Evolutionary conservation across 2,329 filamentous ascomycete genomes (phyloP), one percentile per base, ranked within the genome.

Genomic region (Calonectria pauciramosa): DNA sequence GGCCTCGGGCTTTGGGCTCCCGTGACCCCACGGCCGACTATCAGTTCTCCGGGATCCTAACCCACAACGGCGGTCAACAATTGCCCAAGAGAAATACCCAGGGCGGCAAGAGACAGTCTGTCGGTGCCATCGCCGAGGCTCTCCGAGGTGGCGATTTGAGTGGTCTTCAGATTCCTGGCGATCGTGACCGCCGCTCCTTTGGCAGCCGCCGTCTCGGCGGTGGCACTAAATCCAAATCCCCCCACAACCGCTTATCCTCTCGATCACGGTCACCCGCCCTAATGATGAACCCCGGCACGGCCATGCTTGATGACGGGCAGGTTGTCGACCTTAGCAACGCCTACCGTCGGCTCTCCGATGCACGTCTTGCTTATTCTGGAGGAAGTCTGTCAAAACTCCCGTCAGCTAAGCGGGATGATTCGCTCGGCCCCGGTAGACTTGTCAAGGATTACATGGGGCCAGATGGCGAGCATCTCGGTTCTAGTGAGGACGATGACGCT

Each of bases 281-380:
- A 49, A 68, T 70, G 18, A 74, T 83, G 77, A 82, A 76, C 76
- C 75, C 83, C 1, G 83, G 83, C 60, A 82, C 80, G 82, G 82
- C 90, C 18, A 87, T 91, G 56, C 87, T 94, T 4, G 90, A 91
- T 52, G 91, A 92, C 69, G 92, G 91, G 14, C 89, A 90, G 60
- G 83, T 90, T 1, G 86, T 95, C 67, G 93, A 96, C 81, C 90
- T 94, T 84, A 91, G 90, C 73, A 93, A 88, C 76, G 93, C 94
- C 5, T 95, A 96, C 81, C 89, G 93, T 66, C 90, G 91, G 73
- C 86, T 96, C 23, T 95, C 94, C 1, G 93, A 96, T 81, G 93
- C 93, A 14, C 92, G 93, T 66, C 85, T 96, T 54, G 88, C 91
- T 4, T 89, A 89, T 36, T 92, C 93, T 7, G 89, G 91, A 23